phyloP scores from a whole-genome alignment of 495 filamentous ascomycete species.

The Schizothecium vesticola region DNA sequence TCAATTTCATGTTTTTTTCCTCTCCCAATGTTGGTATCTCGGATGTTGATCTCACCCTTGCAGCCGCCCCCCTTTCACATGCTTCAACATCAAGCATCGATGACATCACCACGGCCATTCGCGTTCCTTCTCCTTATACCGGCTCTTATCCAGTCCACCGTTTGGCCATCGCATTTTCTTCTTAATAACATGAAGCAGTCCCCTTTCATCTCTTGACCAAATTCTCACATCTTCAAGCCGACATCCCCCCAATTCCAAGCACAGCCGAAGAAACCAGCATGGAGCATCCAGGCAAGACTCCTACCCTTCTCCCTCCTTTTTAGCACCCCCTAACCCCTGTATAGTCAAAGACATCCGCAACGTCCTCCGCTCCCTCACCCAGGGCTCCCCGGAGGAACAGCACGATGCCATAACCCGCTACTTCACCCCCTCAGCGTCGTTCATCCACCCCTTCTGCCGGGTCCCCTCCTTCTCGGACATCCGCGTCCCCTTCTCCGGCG shows the following conservation, averaged over 20 bases:
- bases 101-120: not conserved
- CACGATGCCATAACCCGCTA: constrained; percentile 57
- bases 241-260: not conserved
- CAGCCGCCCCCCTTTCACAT: not conserved
- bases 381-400: constrained; percentile 60
- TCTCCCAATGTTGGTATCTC: no score
- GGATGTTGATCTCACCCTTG: not conserved
- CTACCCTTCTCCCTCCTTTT: not conserved
- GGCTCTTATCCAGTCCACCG: not conserved
- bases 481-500: constrained; percentile 40
- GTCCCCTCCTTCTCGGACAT: constrained; percentile 52
- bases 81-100: not conserved
- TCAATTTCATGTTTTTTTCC: no score
- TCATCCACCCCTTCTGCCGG: constrained; percentile 76
- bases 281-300: constrained; percentile 20
- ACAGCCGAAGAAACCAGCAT: not conserved
- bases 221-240: not conserved
- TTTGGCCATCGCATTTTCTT: not conserved
- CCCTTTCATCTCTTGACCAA: not conserved
- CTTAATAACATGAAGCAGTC: not conserved
- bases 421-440: constrained; percentile 63
- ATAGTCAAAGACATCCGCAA: constrained; percentile 45
- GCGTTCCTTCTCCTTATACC: not conserved
- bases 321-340: constrained; percentile 23
- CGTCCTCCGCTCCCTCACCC: constrained; percentile 62